These are phyloP conservation scores for Amylostereum areolatum DNA, from an alignment of 1,284 basidiomycete genomes.

Conservation along the genomic window DNA sequence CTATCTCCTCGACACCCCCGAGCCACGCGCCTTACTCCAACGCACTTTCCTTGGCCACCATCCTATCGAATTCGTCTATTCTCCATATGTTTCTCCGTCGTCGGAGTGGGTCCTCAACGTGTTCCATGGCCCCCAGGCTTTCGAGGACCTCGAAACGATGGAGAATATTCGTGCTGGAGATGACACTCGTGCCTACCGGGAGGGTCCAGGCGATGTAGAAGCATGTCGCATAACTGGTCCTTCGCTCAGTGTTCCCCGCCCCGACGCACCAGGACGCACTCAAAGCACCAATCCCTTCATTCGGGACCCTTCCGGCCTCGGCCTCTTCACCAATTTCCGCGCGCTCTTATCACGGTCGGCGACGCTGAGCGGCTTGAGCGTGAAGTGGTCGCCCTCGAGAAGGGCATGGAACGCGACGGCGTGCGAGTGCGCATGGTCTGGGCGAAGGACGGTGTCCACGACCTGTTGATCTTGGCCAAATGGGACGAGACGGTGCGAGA, in stretches of 20 bases:
- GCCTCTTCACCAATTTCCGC: slow-evolving; percentile 39
- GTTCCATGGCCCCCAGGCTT: slow-evolving; percentile 23
- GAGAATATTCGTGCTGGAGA: slow-evolving; percentile 4
- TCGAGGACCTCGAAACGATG: slow-evolving; percentile 21
- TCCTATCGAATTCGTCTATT: slow-evolving; percentile 40
- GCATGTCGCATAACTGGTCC: not conserved
- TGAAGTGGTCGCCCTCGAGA: slow-evolving; percentile 27
- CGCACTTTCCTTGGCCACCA: slow-evolving; percentile 42
- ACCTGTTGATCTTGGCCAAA: slow-evolving; percentile 27
- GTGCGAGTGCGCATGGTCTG: slow-evolving; percentile 26
- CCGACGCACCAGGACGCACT: slow-evolving; percentile 11
- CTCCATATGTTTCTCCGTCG: slow-evolving; percentile 45
- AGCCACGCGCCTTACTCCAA: slow-evolving; percentile 42
- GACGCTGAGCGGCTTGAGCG: slow-evolving; percentile 31
- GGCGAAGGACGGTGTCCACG: slow-evolving; percentile 30
- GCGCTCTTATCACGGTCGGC: slow-evolving; percentile 35
- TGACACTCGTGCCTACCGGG: slow-evolving; percentile 12
- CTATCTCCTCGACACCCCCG: slow-evolving; percentile 48
- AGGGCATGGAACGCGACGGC: slow-evolving; percentile 29
- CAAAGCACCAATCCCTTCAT: slow-evolving; percentile 18
- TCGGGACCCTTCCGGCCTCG: slow-evolving; percentile 24
- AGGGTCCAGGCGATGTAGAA: slow-evolving; percentile 3
- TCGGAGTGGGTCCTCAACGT: slow-evolving; percentile 32
- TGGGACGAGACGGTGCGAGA: slow-evolving; percentile 30
- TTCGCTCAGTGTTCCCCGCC: slow-evolving; percentile 1